Conservation (phyloP, 345 rosid species). For the Gynandropsis gynandra region DNA sequence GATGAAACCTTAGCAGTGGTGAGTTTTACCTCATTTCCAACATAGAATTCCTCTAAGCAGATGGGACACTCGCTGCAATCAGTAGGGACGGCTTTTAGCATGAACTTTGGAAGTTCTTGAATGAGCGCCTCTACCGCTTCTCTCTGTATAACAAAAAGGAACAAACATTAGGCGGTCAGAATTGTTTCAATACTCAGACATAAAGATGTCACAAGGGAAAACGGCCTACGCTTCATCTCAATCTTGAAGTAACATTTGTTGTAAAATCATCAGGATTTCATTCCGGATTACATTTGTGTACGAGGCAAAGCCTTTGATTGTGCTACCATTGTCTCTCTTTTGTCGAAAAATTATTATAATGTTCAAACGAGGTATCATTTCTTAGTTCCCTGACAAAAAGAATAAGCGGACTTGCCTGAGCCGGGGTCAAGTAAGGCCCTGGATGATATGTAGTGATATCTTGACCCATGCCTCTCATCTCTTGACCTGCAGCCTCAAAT, state of each 20-base stretch:
- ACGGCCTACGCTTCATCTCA: no score
- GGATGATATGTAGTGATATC: slow-evolving; percentile 93
- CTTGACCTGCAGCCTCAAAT: slow-evolving; percentile 99
- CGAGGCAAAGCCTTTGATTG: no score
- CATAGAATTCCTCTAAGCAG: slow-evolving; percentile 80
- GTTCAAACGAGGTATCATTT: no score
- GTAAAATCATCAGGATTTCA: no score
- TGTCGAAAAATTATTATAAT: no score
- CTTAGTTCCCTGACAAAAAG: no score
- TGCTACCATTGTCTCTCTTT: no score
- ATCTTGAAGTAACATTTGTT: no score
- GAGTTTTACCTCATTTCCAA: slow-evolving; percentile 64
- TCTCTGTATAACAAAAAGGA: slow-evolving; percentile 34
- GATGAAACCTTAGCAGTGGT: background rate
- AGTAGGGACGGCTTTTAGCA: slow-evolving; percentile 78
- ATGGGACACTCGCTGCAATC: slow-evolving; percentile 92
- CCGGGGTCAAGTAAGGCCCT: slow-evolving; percentile 84
- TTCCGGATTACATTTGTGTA: no score
- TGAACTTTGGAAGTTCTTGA: slow-evolving; percentile 86
- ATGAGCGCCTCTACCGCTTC: slow-evolving; percentile 89
- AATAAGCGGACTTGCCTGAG: slow-evolving; percentile 23
- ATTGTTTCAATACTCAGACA: background rate
- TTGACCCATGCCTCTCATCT: slow-evolving; percentile 91
- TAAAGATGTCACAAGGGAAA: no score
- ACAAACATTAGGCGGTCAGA: slow-evolving; percentile 2